A percentile compares a stretch with the other conserved stretches of the same genome.
These are phyloP conservation scores for Astrothelium macrocarpum DNA, from an alignment of 495 filamentous ascomycete genomes.

Conservation along the genomic window DNA sequence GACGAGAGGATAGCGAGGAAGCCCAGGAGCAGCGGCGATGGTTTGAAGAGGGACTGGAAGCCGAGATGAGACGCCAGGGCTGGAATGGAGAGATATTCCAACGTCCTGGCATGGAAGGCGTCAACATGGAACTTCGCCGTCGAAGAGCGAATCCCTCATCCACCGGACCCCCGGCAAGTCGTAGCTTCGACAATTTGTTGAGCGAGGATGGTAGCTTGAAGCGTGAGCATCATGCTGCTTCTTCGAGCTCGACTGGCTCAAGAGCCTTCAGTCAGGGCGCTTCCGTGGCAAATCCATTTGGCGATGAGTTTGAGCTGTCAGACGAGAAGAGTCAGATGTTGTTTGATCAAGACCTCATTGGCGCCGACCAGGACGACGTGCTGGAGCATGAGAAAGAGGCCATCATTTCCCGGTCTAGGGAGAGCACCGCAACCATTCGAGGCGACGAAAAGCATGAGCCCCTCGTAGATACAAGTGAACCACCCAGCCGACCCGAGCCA, in stretches of 20 bases:
- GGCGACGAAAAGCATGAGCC: slow-evolving; percentile 1
- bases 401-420: neutral
- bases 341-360: slow-evolving; percentile 7
- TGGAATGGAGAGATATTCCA: slow-evolving; percentile 37
- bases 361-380: neutral
- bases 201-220: slow-evolving; percentile 44
- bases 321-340: slow-evolving; percentile 27
- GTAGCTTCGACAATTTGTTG: slow-evolving; percentile 47
- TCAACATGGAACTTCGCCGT: slow-evolving; percentile 19
- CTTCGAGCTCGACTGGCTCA: slow-evolving; percentile 42
- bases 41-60: slow-evolving; percentile 3
- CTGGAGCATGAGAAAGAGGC: slow-evolving; percentile 5
- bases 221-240: slow-evolving; percentile 28
- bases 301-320: slow-evolving; percentile 29
- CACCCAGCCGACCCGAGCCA: neutral
- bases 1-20: slow-evolving; percentile 60
- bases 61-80: slow-evolving; percentile 25
- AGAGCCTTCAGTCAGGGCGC: slow-evolving; percentile 42
- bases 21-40: neutral
- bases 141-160: slow-evolving; percentile 2
- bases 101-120: slow-evolving; percentile 32
- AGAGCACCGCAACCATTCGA: slow-evolving; percentile 1
- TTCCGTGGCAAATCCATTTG: slow-evolving; percentile 50
- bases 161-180: slow-evolving; percentile 13
- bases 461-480: neutral